Conservation (phyloP, 2,329 filamentous ascomycete genomes). For the Fusarium solani-melongenae region DNA sequence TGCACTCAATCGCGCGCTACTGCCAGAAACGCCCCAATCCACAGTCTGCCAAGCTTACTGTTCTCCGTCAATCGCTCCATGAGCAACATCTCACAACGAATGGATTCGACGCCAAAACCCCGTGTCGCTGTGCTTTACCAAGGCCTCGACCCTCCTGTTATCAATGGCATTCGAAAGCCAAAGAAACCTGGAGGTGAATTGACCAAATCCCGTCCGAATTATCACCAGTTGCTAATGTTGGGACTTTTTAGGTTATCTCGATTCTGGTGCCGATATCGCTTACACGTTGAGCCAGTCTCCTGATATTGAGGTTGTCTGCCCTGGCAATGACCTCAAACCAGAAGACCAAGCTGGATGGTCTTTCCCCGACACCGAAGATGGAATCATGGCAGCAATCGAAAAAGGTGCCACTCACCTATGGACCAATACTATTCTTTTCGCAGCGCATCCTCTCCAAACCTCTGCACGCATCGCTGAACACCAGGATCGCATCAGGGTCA, state of each 20-base stretch:
- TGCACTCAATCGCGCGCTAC: background rate
- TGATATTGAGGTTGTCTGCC: slow-evolving; percentile 25
- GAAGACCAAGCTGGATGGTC: slow-evolving; percentile 21
- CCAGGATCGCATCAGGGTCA: slow-evolving; percentile 48
- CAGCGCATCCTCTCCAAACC: slow-evolving; percentile 58
- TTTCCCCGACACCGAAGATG: slow-evolving; percentile 34
- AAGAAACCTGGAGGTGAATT: slow-evolving; percentile 55
- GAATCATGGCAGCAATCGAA: slow-evolving; percentile 46
- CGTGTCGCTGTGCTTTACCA: slow-evolving; percentile 59
- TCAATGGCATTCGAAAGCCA: slow-evolving; percentile 60
- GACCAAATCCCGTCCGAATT: background rate
- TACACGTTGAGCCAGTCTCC: slow-evolving; percentile 27
- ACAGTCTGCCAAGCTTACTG: background rate
- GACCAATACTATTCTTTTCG: slow-evolving; percentile 63
- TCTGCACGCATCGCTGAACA: slow-evolving; percentile 48
- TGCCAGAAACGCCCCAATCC: background rate
- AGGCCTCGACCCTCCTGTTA: slow-evolving; percentile 57
- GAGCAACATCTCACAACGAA: background rate
- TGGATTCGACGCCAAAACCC: slow-evolving; percentile 3
- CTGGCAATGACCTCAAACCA: slow-evolving; percentile 11
- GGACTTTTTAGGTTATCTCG: slow-evolving; percentile 26
- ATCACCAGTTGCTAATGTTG: background rate
- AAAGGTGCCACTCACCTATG: slow-evolving; percentile 58
- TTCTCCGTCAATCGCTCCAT: background rate
- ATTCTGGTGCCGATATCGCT: slow-evolving; percentile 34